Evolutionary conservation across 2,329 filamentous ascomycete genomes (phyloP).

Genomic region (Xylariaceae sp.): DNA sequence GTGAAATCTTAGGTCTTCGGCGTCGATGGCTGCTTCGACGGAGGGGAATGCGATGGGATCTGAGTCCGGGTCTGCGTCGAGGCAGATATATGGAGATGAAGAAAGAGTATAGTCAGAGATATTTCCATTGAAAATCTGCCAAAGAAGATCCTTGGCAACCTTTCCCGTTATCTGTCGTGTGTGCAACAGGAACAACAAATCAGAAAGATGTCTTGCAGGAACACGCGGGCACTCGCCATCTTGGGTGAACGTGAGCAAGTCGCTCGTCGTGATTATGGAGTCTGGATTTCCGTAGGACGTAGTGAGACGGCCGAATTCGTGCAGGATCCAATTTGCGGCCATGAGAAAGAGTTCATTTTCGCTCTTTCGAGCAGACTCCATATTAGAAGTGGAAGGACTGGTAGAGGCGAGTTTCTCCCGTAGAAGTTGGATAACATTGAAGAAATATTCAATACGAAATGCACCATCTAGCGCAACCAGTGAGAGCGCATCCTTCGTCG

Average conservation of each 20-base stretch:
- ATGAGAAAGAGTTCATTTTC: constrained; percentile 39
- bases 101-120: no score
- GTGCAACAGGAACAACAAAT: constrained; percentile 48
- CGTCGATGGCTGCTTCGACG: constrained; percentile 44
- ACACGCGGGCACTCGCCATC: constrained; percentile 47
- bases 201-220: constrained; percentile 44
- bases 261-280: constrained; percentile 29
- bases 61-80: no score
- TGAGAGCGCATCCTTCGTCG: constrained; percentile 77
- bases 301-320: constrained; percentile 68
- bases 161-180: constrained; percentile 49
- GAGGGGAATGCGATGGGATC: constrained; percentile 32
- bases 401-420: no score
- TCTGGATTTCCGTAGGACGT: constrained; percentile 40
- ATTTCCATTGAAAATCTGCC: constrained; percentile 47
- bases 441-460: constrained; percentile 76
- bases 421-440: constrained; percentile 56
- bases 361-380: constrained; percentile 13
- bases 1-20: constrained; percentile 50
- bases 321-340: constrained; percentile 65
- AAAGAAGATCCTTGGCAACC: constrained; percentile 56
- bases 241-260: constrained; percentile 38
- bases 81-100: no score
- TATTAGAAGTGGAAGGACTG: no score
- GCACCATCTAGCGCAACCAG: constrained; percentile 75